These are phyloP conservation scores for Blastocystis sp. DNA, from an alignment of 352 stramenopile species.

Conservation along the genomic window DNA sequence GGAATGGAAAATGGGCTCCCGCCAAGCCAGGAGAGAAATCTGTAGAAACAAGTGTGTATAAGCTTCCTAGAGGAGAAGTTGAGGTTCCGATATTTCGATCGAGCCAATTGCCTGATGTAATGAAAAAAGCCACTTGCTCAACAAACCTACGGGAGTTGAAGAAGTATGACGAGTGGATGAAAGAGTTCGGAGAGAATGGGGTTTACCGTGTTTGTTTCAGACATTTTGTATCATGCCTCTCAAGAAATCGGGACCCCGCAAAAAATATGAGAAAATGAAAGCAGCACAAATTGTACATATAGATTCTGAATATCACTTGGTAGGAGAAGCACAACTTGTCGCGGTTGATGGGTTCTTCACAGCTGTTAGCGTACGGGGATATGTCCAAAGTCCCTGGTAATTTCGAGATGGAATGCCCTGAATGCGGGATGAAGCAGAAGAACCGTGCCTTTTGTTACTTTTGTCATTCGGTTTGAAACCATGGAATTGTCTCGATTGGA, in stretches of 20 bases:
- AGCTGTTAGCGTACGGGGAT: conserved; percentile 34
- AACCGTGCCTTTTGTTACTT: conserved; percentile 61
- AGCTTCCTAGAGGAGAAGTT: neutral
- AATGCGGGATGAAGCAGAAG: conserved; percentile 59
- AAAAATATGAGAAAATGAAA: conserved; percentile 49
- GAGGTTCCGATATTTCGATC: neutral
- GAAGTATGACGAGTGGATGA: neutral
- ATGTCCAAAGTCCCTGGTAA: conserved; percentile 59
- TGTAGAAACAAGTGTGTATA: neutral
- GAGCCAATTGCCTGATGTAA: neutral
- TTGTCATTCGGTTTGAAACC: conserved; percentile 20
- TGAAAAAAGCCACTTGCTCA: neutral
- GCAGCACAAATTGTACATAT: conserved; percentile 14
- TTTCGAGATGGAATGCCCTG: conserved; percentile 52
- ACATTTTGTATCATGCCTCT: conserved; percentile 9
- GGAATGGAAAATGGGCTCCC: neutral
- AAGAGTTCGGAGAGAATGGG: neutral
- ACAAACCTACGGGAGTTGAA: neutral
- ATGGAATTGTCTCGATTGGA: neutral
- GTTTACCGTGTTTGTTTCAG: neutral
- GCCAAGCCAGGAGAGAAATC: neutral
- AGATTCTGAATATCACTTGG: neutral
- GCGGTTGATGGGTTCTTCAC: conserved; percentile 33
- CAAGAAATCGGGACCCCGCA: conserved; percentile 38
- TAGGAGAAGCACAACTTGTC: conserved; percentile 44